Evolutionary conservation across 2,329 filamentous ascomycete species (phyloP).

Genomic region (Geoglossum cookeanum): DNA sequence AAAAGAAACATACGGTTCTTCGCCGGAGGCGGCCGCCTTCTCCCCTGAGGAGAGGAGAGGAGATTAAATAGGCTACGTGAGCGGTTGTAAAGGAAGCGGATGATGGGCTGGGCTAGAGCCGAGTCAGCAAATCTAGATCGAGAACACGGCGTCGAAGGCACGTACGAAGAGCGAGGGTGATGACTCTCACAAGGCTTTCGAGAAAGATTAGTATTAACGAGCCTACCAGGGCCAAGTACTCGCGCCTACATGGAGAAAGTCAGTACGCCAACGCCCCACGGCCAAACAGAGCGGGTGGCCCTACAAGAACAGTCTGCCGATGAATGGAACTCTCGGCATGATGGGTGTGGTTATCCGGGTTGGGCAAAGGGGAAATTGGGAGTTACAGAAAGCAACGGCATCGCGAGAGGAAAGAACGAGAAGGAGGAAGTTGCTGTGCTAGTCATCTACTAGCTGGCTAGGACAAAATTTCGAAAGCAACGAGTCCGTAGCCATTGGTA

Average conservation of each 20-base stretch:
- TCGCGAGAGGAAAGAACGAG: background rate
- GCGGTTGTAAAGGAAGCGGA: constrained; percentile 62
- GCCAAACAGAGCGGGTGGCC: constrained; percentile 8
- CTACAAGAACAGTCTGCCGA: constrained; percentile 36
- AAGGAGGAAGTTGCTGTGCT: background rate
- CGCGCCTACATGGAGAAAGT: constrained; percentile 18
- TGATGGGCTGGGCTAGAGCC: constrained; percentile 49
- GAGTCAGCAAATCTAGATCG: constrained; percentile 13
- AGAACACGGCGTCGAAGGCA: constrained; percentile 8
- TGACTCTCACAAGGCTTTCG: constrained; percentile 64
- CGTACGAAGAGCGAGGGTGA: constrained; percentile 76
- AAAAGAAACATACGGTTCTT: constrained; percentile 30
- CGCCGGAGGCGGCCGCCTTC: constrained; percentile 40
- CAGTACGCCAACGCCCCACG: background rate
- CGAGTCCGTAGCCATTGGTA: background rate
- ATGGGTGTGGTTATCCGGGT: background rate
- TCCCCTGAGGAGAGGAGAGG: constrained; percentile 50
- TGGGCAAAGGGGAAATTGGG: background rate
- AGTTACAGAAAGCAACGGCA: background rate
- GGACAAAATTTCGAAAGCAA: background rate
- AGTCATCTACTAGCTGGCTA: background rate
- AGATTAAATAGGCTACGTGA: constrained; percentile 71
- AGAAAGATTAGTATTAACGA: constrained; percentile 70
- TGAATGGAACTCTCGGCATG: constrained; percentile 41
- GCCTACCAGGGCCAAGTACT: constrained; percentile 71